Conservation (phyloP, 2,329 filamentous ascomycete genomes). For the Ceratocystis ficicola region DNA sequence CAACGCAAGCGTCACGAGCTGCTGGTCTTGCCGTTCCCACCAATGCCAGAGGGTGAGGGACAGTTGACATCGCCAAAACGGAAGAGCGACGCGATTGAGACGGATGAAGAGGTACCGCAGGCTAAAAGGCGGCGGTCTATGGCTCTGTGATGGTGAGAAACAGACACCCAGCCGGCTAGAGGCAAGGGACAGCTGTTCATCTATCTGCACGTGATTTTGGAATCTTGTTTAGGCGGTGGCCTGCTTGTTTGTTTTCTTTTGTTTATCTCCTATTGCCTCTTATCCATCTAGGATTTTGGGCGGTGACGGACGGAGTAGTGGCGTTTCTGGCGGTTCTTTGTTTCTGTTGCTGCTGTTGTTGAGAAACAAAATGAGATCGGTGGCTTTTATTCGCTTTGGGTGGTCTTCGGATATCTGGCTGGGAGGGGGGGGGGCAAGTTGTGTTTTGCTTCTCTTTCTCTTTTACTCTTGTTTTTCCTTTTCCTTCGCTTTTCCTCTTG, state of each 20-base stretch:
- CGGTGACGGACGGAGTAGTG: neutral
- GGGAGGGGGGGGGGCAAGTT: no score
- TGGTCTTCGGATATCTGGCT: neutral
- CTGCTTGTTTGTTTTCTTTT: constrained; percentile 1
- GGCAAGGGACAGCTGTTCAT: no score
- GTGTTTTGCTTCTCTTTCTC: neutral
- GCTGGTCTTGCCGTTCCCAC: constrained; percentile 34
- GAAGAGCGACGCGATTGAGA: neutral
- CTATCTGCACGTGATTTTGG: neutral
- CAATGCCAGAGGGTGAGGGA: constrained; percentile 28
- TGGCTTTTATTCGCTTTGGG: neutral
- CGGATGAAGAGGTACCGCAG: constrained; percentile 4
- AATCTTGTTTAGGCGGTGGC: neutral
- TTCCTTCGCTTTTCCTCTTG: neutral
- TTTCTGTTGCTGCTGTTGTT: neutral
- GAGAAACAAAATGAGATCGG: neutral
- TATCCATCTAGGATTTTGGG: no score
- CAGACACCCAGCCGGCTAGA: no score
- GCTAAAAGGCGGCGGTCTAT: constrained; percentile 11
- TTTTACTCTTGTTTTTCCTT: neutral
- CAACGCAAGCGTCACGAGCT: constrained; percentile 10
- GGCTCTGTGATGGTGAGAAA: constrained; percentile 2
- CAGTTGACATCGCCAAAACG: neutral
- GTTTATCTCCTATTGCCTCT: neutral
- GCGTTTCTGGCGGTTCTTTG: neutral